Percentiles rank a stretch among this genome's conserved stretches.
These are phyloP conservation scores for Euphorbia pulcherrima DNA, from an alignment of 345 rosid species.

Conservation along the genomic window DNA sequence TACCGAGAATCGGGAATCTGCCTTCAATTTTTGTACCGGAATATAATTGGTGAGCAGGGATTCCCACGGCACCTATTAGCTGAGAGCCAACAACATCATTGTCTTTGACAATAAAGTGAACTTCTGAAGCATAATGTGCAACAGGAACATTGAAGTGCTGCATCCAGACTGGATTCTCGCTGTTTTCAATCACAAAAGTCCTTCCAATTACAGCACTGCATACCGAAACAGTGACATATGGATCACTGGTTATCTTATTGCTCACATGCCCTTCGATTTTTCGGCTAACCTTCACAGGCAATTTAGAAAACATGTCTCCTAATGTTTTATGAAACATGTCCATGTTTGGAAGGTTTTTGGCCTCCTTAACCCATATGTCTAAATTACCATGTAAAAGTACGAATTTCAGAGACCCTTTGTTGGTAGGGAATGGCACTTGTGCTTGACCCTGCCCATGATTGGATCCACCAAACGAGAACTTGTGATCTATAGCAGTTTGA, in stretches of 20 bases:
- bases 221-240: slow-evolving; percentile 69
- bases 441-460: slow-evolving; percentile 56
- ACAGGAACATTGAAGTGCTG: slow-evolving; percentile 80
- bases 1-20: slow-evolving; percentile 50
- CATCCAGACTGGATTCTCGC: slow-evolving; percentile 81
- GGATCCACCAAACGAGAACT: slow-evolving; percentile 65
- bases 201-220: slow-evolving; percentile 73
- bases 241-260: slow-evolving; percentile 75
- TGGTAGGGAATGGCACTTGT: slow-evolving; percentile 50
- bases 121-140: slow-evolving; percentile 70
- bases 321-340: slow-evolving; percentile 69
- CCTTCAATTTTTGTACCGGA: slow-evolving; percentile 59
- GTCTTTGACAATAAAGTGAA: slow-evolving; percentile 81
- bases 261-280: slow-evolving; percentile 53
- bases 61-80: slow-evolving; percentile 71
- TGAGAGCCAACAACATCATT: slow-evolving; percentile 77
- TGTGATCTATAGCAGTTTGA: slow-evolving; percentile 33
- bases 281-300: slow-evolving; percentile 35
- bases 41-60: slow-evolving; percentile 56
- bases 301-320: slow-evolving; percentile 53
- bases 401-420: slow-evolving; percentile 46
- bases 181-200: slow-evolving; percentile 69
- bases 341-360: slow-evolving; percentile 84
- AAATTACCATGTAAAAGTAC: slow-evolving; percentile 72
- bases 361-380: slow-evolving; percentile 80